Evolutionary conservation across 176 grass and related monocot species (phyloP), one percentile per base, ranked within the genome.

Genomic region (Oryza longistaminata): DNA sequence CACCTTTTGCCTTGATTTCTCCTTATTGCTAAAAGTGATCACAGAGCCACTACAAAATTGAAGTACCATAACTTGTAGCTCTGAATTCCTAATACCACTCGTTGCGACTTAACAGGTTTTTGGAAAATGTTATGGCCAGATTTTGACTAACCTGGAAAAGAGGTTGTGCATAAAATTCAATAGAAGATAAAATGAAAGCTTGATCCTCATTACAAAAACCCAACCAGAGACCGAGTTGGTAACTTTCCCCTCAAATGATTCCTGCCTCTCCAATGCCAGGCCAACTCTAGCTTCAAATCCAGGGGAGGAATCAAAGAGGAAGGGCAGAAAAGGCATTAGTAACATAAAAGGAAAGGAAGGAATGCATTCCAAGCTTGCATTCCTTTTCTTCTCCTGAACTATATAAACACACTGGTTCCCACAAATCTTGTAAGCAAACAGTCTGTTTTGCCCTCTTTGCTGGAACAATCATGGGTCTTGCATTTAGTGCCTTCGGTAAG

Each of bases 341-440:
- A 48, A 71, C 43, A 73, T 78, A 70, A 74, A 84, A 55, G 71
- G 49, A 45, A 88, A 79, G 91, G 58, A 94, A 94, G 85, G 90
- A 77, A 95, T 91, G 86, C 88, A 95, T 91, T 95, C 93, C 93
- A 88, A 91, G 70, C 86, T 85, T 91, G 81, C 40, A 19, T 14
- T 55, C 68, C 77, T 74, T 76, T 70, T 66, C 50, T 73, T 72
- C 34, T 58, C 29, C 9, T 21, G 11, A 73, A 86, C 79, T 83
- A 89, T 86, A 89, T 86, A 92, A 79, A 86, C 79, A 52, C 74
- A 52, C 49, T 26, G 12, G 35, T 29, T 64, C 62, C 65, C 49
- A 49, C 22, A 13, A 35, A 40, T 68, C 70, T 77, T 66, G 66
- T 85, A 70, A 45, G 16, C 31, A 7, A 24, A 84, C 68, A 66